Evolutionary conservation across 2,329 filamentous ascomycete species (phyloP).

Genomic region (Fusarium burgessii): DNA sequence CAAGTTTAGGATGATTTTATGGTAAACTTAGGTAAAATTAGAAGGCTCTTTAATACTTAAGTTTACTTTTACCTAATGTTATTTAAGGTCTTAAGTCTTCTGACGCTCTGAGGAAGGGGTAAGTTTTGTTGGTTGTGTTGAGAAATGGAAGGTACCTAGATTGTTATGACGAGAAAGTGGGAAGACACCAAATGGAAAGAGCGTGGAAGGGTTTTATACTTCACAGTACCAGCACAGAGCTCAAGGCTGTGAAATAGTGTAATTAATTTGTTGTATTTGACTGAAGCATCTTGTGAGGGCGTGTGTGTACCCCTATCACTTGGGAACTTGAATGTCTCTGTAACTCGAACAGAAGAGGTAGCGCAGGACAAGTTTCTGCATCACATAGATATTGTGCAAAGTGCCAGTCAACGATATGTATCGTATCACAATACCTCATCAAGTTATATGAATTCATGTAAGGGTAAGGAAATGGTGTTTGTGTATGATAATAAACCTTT

Average conservation of each 20-base stretch:
- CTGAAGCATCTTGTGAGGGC: not conserved
- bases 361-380: not conserved
- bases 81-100: not conserved
- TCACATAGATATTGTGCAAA: slow-evolving; percentile 6
- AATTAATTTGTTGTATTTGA: not conserved
- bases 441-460: not conserved
- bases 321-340: not conserved
- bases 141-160: not conserved
- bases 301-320: not conserved
- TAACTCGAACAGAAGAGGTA: not conserved
- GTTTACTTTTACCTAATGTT: too few species aligned
- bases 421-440: not conserved
- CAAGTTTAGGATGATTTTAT: too few species aligned
- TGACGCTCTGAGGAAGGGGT: not conserved
- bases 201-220: not conserved
- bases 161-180: not conserved
- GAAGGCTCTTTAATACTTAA: too few species aligned
- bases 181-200: not conserved
- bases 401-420: not conserved
- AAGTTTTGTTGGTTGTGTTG: not conserved
- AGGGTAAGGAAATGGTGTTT: not conserved
- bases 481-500: not conserved
- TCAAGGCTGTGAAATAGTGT: not conserved
- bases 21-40: too few species aligned
- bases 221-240: not conserved